phyloP scores from a whole-genome alignment of 1,284 basidiomycete genomes.

The Gomphus sp. region DNA sequence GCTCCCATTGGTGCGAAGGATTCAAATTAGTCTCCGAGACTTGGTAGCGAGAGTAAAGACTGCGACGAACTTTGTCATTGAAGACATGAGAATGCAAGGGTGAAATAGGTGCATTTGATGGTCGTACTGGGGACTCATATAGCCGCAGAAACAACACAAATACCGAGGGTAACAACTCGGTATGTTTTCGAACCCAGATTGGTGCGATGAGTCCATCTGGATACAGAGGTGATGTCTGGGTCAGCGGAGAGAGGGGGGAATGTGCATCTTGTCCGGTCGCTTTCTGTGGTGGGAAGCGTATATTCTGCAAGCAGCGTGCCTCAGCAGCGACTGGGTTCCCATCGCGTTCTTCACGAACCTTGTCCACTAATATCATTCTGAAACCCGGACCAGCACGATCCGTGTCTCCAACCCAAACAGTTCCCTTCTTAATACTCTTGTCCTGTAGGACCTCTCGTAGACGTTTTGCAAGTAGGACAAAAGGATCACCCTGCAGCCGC shows the following conservation, averaged over 20 bases:
- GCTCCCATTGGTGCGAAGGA: conserved; percentile 38
- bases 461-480: conserved; percentile 40
- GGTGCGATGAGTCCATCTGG: conserved; percentile 95
- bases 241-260: conserved; percentile 87
- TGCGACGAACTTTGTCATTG: not conserved
- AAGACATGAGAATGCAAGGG: conserved; percentile 21
- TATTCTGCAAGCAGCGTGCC: conserved; percentile 29
- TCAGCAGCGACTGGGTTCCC: not conserved
- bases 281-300: conserved; percentile 84
- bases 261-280: conserved; percentile 52
- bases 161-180: conserved; percentile 82
- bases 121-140: conserved; percentile 47
- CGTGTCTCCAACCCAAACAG: conserved; percentile 52
- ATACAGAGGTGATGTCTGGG: conserved; percentile 78
- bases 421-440: conserved; percentile 44
- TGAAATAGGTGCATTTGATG: conserved; percentile 26
- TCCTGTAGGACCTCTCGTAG: conserved; percentile 56
- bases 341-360: conserved; percentile 29
- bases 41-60: not conserved
- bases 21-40: conserved; percentile 13
- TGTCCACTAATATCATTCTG: conserved; percentile 75
- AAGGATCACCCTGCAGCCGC: conserved; percentile 39
- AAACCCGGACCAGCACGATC: conserved; percentile 55
- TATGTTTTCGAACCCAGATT: conserved; percentile 95
- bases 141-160: conserved; percentile 86